Conservation (phyloP, 768 basidiomycete species). For the Coprinopsis sp. region DNA sequence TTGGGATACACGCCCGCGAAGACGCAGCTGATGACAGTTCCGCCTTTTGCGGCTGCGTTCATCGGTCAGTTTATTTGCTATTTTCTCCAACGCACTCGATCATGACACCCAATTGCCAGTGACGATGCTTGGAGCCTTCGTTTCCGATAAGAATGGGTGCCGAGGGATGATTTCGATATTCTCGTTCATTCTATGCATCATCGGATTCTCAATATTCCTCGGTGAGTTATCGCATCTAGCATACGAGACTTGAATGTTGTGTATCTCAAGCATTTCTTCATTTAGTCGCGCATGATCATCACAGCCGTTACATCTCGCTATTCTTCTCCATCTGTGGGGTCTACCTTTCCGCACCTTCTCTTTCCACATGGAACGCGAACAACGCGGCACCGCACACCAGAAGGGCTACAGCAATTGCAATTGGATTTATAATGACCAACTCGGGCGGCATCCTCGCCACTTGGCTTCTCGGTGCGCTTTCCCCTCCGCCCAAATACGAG, state of each 20-base stretch:
- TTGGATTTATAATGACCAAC: constrained; percentile 55
- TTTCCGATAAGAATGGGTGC: constrained; percentile 50
- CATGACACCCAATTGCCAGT: constrained; percentile 17
- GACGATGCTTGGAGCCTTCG: constrained; percentile 33
- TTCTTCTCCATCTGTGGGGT: constrained; percentile 52
- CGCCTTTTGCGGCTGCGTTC: constrained; percentile 50
- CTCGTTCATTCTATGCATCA: constrained; percentile 35
- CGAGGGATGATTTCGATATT: constrained; percentile 46
- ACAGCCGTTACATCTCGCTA: constrained; percentile 48
- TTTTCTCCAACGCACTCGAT: background rate
- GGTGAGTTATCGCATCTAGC: constrained; percentile 26
- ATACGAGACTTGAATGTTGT: background rate
- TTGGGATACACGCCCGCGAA: constrained; percentile 51
- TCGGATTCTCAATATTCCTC: constrained; percentile 55
- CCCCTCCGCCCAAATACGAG: constrained; percentile 44
- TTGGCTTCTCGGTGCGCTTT: constrained; percentile 52
- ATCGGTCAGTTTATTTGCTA: constrained; percentile 30
- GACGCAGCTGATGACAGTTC: constrained; percentile 62
- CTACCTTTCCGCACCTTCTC: constrained; percentile 49
- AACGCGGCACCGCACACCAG: constrained; percentile 53
- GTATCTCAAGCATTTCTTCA: background rate
- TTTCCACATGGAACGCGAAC: constrained; percentile 59
- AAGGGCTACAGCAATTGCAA: constrained; percentile 55
- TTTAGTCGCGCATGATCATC: constrained; percentile 31
- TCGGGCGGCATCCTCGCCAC: constrained; percentile 57